Evolutionary conservation across 176 grass and related monocot genomes (phyloP).

Genomic region (Rhynchospora breviuscula): DNA sequence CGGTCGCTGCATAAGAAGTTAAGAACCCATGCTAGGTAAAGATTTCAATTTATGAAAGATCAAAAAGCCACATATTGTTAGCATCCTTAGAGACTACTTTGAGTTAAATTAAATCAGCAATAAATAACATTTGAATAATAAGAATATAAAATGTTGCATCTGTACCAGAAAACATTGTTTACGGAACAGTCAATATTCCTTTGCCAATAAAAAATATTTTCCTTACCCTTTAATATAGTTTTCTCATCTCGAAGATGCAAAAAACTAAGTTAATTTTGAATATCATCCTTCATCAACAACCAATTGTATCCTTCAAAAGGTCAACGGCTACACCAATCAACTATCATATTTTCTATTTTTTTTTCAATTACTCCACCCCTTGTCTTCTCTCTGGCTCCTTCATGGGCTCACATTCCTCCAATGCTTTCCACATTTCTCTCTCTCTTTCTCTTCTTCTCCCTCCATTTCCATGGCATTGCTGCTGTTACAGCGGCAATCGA

Average conservation of each 20-base stretch:
- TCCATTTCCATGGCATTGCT: background rate
- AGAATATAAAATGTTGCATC: background rate
- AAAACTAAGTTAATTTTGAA: background rate
- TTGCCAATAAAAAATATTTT: background rate
- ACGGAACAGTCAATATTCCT: background rate
- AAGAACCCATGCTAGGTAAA: too few species aligned
- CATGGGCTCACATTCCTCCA: slow-evolving; percentile 38
- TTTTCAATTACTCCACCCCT: slow-evolving; percentile 28
- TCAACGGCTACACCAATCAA: slow-evolving; percentile 6
- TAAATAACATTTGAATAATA: background rate
- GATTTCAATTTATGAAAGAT: background rate
- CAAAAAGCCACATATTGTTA: background rate
- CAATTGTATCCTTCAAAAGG: background rate
- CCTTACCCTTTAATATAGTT: background rate
- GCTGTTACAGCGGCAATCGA: slow-evolving; percentile 23
- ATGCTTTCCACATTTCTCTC: slow-evolving; percentile 26
- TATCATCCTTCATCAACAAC: background rate
- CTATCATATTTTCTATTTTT: background rate
- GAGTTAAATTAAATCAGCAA: background rate
- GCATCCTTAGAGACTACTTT: background rate
- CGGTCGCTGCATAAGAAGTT: too few species aligned
- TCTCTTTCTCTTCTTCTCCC: background rate
- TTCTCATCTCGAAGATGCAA: background rate
- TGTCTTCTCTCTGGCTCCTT: slow-evolving; percentile 6
- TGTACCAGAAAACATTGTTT: background rate